These are phyloP conservation scores for Filobasidium floriforme DNA, from an alignment of 768 basidiomycete species.

Conservation along the genomic window DNA sequence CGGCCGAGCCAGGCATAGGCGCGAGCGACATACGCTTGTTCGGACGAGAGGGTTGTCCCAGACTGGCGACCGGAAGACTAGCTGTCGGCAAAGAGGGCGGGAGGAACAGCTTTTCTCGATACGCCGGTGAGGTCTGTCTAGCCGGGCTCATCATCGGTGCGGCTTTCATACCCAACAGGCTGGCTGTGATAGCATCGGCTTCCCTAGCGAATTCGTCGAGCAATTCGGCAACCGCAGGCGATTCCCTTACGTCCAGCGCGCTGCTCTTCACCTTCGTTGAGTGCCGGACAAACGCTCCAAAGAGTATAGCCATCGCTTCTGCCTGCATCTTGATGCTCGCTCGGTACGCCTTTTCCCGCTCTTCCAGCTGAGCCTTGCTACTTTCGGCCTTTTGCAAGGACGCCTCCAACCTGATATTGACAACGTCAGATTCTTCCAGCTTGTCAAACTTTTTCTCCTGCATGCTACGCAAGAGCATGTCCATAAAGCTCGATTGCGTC, in stretches of 20 bases:
- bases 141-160: neutral
- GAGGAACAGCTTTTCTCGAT: conserved; percentile 10
- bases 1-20: conserved; percentile 2
- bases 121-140: neutral
- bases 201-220: neutral
- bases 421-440: conserved; percentile 23
- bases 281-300: conserved; percentile 19
- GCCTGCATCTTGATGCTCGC: conserved; percentile 20
- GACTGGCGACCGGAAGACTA: neutral
- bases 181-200: neutral
- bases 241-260: neutral
- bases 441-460: conserved; percentile 28
- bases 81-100: neutral
- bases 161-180: neutral
- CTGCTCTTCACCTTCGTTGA: conserved; percentile 9
- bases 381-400: conserved; percentile 23
- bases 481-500: conserved; percentile 25
- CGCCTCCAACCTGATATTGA: conserved; percentile 25
- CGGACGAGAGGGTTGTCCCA: neutral
- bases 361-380: conserved; percentile 22
- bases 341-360: conserved; percentile 28
- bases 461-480: conserved; percentile 24
- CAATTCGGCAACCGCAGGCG: conserved; percentile 7
- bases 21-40: neutral
- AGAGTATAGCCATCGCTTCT: conserved; percentile 8